Base-by-base conservation (phyloP, 306 rosid genomes). In the Gillenia trifoliata region DNA sequence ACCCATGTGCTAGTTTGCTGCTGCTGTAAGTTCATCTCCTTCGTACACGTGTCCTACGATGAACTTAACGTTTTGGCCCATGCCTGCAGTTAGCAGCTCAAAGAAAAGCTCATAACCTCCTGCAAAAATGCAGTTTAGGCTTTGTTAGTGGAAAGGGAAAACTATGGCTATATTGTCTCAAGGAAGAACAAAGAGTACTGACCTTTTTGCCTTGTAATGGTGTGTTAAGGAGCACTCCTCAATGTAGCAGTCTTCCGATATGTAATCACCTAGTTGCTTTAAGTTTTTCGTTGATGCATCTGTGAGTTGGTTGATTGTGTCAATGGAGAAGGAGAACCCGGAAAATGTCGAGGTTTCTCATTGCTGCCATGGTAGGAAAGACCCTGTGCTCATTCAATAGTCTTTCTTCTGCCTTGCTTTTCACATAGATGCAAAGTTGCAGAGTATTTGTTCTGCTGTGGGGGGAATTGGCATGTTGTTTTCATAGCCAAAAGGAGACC, bases 1-100 rank as follows among this genome's bases (percentile, higher is more conserved):
- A 91, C 97, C 97, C 72, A 91, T 52, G 68, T 88, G 96, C 97
- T 97, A 93, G 45, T 43, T 85, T 6, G 87, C 97, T 38, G 84
- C 86, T 36, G 87, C 98, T 40, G 74, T 77, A 2, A 71, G 81
- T 47, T 74, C 86, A 45, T 86, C 83, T 61, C 89, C 93, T 85
- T 86, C 83, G 25, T 81, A 91, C 60, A 89, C 78, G 62, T 75
- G 60, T 54, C 61, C 62, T 5, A 91, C 50, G 33, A 43, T 78
- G 81, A 93, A 89, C 84, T 80, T 91, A 31, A 93, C 91, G 79
- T 89, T 87, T 49, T 84, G 71, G 6, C 93, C 96, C 96, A 93
- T 89, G 82, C 92, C 76, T 41, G 59, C 74, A 8, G 79, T 80
- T 61, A 93, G 93, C 74, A 77, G 85, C 38, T 85, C 55, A n/a